Conservation (phyloP, 2,329 filamentous ascomycete species). For the Colletotrichum zoysiae region DNA sequence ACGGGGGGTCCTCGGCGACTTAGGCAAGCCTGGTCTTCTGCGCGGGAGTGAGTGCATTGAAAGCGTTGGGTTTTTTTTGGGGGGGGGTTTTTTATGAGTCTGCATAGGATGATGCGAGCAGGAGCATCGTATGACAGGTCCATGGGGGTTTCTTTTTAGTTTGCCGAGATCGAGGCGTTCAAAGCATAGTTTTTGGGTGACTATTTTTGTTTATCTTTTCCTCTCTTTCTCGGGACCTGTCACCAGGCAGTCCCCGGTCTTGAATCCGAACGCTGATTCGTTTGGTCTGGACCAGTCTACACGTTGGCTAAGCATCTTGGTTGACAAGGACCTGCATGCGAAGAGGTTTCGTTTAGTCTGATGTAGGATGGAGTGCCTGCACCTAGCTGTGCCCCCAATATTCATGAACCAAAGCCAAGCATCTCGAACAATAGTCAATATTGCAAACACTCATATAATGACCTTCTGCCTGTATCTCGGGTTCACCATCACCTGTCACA, state of each 20-base stretch:
- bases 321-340: neutral
- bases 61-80: neutral
- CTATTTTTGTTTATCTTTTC: neutral
- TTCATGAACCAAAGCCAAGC: neutral
- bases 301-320: neutral
- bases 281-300: neutral
- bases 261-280: neutral
- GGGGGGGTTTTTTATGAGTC: neutral
- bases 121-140: neutral
- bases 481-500: too few relatives aligned
- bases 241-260: neutral
- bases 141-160: neutral
- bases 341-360: neutral
- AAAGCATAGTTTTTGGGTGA: neutral
- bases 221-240: too few relatives aligned
- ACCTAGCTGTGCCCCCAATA: neutral
- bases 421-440: neutral
- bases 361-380: neutral
- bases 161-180: neutral
- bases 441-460: neutral
- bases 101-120: neutral
- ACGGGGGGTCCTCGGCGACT: constrained; percentile 52
- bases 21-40: neutral
- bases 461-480: neutral
- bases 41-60: neutral